A percentile compares a stretch with the other conserved stretches of the same genome.
phyloP scores from a whole-genome alignment of 148 eudicot species.

The Persicaria maculosa region DNA sequence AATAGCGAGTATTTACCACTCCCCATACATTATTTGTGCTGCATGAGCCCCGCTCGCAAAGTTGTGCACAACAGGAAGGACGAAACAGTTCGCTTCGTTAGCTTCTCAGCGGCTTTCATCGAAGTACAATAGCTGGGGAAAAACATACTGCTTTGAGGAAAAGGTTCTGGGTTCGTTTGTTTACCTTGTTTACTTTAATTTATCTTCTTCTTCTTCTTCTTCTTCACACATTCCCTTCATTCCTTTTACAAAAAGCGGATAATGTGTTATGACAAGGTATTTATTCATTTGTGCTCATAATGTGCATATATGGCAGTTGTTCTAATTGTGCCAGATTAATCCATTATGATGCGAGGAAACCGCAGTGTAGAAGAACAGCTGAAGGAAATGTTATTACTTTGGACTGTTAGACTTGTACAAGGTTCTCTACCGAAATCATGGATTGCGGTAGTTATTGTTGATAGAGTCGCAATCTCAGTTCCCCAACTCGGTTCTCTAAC shows the following conservation, averaged over 20 bases:
- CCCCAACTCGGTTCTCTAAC: too few relatives aligned
- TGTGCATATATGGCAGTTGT: too few relatives aligned
- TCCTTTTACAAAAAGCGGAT: too few relatives aligned
- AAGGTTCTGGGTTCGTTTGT: neutral
- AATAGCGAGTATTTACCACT: neutral
- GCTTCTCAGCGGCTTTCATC: constrained; percentile 1
- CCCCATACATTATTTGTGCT: neutral
- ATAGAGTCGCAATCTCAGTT: too few relatives aligned
- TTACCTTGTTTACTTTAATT: neutral
- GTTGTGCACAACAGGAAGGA: neutral
- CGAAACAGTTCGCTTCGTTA: neutral
- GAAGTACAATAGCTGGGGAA: neutral
- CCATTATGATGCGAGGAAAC: neutral
- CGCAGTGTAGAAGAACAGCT: neutral
- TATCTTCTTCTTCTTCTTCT: neutral
- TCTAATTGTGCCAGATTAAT: neutral
- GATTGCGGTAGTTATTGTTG: neutral
- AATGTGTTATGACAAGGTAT: too few relatives aligned
- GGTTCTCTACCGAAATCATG: neutral
- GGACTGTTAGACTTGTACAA: neutral
- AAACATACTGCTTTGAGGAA: neutral
- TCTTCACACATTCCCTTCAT: neutral
- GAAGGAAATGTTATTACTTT: neutral
- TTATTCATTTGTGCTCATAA: too few relatives aligned
- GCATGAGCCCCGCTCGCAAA: neutral